These are phyloP conservation scores for Myochromella boudieri DNA, from an alignment of 768 basidiomycete genomes.

Conservation along the genomic window DNA sequence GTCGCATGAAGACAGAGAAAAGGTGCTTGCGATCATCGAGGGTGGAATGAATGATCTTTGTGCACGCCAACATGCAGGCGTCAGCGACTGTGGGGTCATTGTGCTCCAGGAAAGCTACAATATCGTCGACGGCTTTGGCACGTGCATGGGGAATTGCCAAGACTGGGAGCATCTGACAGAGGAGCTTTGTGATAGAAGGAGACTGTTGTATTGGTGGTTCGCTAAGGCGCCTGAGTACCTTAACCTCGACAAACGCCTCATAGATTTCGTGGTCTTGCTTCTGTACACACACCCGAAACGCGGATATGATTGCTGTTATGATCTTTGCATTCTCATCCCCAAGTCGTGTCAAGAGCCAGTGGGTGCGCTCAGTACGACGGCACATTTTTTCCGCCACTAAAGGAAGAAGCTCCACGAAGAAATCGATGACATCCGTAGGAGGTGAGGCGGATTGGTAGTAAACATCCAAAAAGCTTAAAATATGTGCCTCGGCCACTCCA, in stretches of 20 bases:
- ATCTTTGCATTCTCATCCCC: constrained; percentile 17
- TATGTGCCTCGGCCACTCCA: constrained; percentile 18
- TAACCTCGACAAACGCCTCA: constrained; percentile 9
- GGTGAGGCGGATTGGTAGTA: constrained; percentile 15
- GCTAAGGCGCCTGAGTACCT: constrained; percentile 13
- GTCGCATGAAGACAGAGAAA: constrained; percentile 13
- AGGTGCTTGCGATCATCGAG: constrained; percentile 16
- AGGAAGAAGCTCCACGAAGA: constrained; percentile 13
- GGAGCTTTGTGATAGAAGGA: constrained; percentile 10
- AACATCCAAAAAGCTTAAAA: constrained; percentile 13
- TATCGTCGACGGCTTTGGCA: constrained; percentile 7
- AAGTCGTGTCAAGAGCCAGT: constrained; percentile 17
- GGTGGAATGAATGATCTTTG: constrained; percentile 16
- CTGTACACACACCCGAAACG: constrained; percentile 9
- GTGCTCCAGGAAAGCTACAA: constrained; percentile 17
- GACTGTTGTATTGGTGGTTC: constrained; percentile 17
- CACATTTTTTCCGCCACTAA: constrained; percentile 15
- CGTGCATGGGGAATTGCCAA: constrained; percentile 18
- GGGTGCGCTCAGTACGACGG: constrained; percentile 7
- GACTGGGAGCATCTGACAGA: constrained; percentile 17
- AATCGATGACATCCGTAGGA: constrained; percentile 15
- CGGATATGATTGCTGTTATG: constrained; percentile 5
- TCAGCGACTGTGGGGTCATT: constrained; percentile 12
- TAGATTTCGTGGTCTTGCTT: constrained; percentile 14
- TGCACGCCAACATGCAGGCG: constrained; percentile 17